Evolutionary conservation across 2,329 filamentous ascomycete genomes (phyloP).

Genomic region (Exutisphaerella laricina): DNA sequence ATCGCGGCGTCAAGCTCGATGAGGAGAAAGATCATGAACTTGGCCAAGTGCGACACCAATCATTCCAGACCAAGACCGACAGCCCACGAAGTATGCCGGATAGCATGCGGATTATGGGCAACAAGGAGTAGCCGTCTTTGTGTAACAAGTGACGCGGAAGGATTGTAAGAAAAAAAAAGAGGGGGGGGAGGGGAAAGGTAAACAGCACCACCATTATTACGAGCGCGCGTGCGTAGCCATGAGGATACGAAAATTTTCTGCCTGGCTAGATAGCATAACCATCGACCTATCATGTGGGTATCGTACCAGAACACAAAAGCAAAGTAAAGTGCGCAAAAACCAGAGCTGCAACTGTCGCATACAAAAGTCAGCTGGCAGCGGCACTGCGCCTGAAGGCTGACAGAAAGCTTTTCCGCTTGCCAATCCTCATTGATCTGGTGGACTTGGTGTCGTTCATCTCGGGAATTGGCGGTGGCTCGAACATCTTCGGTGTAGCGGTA

Average conservation of each 20-base stretch:
- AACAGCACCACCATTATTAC: too few relatives aligned
- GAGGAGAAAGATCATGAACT: conserved; percentile 25
- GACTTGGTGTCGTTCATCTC: conserved; percentile 11
- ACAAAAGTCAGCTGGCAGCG: conserved; percentile 1
- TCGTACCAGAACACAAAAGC: too few relatives aligned
- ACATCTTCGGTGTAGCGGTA: conserved; percentile 27
- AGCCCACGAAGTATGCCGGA: conserved; percentile 16
- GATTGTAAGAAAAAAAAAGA: too few relatives aligned
- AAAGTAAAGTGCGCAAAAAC: too few relatives aligned
- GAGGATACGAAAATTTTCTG: too few relatives aligned
- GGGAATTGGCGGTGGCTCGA: conserved; percentile 10
- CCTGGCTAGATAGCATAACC: too few relatives aligned
- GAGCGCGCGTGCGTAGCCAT: too few relatives aligned
- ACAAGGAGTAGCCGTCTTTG: conserved; percentile 11
- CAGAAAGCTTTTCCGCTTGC: conserved; percentile 45
- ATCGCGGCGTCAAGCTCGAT: conserved; percentile 12
- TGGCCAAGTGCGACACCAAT: conserved; percentile 7
- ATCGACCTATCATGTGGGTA: too few relatives aligned
- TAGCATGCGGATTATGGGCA: conserved; percentile 13
- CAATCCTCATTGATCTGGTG: conserved; percentile 32
- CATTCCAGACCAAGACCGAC: conserved; percentile 19
- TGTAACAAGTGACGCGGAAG: too few relatives aligned
- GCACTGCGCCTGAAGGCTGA: conserved; percentile 36
- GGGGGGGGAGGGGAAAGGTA: too few relatives aligned
- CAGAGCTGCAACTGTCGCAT: too few relatives aligned